Percentiles rank a stretch among this genome's conserved stretches.
These are phyloP conservation scores for Boletus tomentosulus DNA, from an alignment of 768 basidiomycete species.

Conservation along the genomic window DNA sequence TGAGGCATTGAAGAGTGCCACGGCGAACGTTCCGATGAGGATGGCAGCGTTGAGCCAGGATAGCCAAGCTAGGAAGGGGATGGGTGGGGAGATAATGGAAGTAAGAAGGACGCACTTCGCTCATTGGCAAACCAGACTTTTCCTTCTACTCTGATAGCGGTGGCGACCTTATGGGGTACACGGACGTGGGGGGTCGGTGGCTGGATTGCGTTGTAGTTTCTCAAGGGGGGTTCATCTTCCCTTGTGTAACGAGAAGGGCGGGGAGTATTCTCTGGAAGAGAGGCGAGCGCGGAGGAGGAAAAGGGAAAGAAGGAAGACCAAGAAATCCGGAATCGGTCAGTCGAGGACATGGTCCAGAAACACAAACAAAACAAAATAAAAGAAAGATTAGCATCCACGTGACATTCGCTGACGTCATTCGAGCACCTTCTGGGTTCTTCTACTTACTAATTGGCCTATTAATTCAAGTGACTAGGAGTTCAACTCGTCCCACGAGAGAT, in stretches of 20 bases:
- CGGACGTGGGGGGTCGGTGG: constrained; percentile 58
- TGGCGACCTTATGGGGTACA: constrained; percentile 78
- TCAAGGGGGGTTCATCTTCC: constrained; percentile 42
- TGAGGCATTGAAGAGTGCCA: constrained; percentile 87
- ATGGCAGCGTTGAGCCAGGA: constrained; percentile 87
- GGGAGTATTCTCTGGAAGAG: constrained; percentile 40
- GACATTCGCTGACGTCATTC: constrained; percentile 27
- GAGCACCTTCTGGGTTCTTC: constrained; percentile 35
- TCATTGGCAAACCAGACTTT: constrained; percentile 99
- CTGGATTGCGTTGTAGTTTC: constrained; percentile 76
- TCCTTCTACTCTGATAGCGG: constrained; percentile 81
- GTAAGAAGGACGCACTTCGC: constrained; percentile 51
- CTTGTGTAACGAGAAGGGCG: constrained; percentile 53
- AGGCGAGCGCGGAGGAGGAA: constrained; percentile 56
- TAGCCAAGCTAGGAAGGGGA: constrained; percentile 68
- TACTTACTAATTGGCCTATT: too few species aligned
- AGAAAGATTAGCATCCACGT: constrained; percentile 1
- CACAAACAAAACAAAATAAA: background rate
- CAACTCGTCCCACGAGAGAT: constrained; percentile 33
- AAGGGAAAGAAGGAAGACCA: constrained; percentile 70
- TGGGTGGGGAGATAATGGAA: constrained; percentile 2
- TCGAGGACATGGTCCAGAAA: constrained; percentile 9
- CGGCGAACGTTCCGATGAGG: constrained; percentile 76
- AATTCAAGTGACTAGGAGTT: too few species aligned
- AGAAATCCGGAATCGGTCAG: constrained; percentile 46